Base-by-base conservation (phyloP, 1,284 basidiomycete species). In the Cryptococcus sp. region DNA sequence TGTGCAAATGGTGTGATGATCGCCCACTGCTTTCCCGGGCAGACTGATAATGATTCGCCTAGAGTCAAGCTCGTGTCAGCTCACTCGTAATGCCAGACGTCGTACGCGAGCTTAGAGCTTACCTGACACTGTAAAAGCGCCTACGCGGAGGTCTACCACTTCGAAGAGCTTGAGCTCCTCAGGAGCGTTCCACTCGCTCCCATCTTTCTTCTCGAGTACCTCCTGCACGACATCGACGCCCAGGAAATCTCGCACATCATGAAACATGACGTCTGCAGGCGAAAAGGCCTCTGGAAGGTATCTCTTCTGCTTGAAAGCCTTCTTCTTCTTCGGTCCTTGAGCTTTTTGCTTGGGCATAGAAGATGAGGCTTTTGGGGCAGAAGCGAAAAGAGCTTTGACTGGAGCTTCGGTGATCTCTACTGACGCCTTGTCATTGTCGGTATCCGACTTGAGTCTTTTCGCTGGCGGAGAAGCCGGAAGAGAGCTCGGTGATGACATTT, bases 1-100 rank as follows among this genome's bases (percentile, higher is more conserved):
- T 96, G 82, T 4, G 86, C 85, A 65, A 93, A 90, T 0, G 93
- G 93, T 0, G 89, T 84, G 29, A 91, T 81, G 38, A 95, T 80
- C 0, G 87, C 86, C 89, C 93, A 95, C 62, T 68, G 69, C 2
- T 81, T 81, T 50, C 44, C 43, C 5, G 79, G 56, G 22, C 34
- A 83, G 17, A 84, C 64, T 1, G 85, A 88, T n/a, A 92, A 77
- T 0, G 86, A 88, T 65, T 87, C 85, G 51, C 88, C 89, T 91
- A 65, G 37, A 49, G 37, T 6, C 25, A 20, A 46, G 7, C 40
- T 51, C 20, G 23, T 43, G 51, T 65, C 59, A 61, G 63, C 50
- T 71, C 69, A 15, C 19, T 13, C 11, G 15, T 7, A 29, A 54
- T 17, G 19, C 19, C 50, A 23, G 25, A 23, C 5, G 13, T 3